Base-by-base conservation (phyloP, 345 rosid genomes). In the Abelmoschus esculentus region DNA sequence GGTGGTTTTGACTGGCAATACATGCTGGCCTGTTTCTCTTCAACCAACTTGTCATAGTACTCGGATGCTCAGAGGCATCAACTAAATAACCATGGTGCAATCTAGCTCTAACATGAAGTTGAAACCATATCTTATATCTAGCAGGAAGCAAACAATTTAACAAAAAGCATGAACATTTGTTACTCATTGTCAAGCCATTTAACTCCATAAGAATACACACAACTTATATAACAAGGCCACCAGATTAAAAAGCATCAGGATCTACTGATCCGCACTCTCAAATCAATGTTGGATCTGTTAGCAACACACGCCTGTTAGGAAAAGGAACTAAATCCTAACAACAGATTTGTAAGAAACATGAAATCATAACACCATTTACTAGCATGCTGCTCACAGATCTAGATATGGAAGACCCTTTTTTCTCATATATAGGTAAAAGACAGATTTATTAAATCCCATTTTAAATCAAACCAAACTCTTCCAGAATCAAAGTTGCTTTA, bases 131-230 rank as follows among this genome's bases (percentile, higher is more conserved):
- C 6, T 44, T 13, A 65, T 46, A 38, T 18, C 67, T 40, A 44
- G 36, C 55, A 65, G 13, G 69, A 65, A 26, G n/a, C 69, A 65
- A 13, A 46, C 6, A 46, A 13, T 26, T 26, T 28, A 5, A 4
- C 13, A 31, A 5, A 65, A 46, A 13, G 13, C 36, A 26, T 64
- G 31, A 40, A 0, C 52, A 11, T 49, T 63, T 18, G 1, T 38
- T 62, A 40, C 67, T 62, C 67, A 26, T 3, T 44, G 69, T 44
- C 69, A 49, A 65, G 69, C 36, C 69, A 44, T n/a, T 12, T 0
- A 5, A 40, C 32, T 63, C 10, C 67, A 42, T 8, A 53, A 18
- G 31, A 10, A 19, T 9, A 55, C 60, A 12, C 2, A 13, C 18
- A 46, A 18, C 19, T 26, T 14, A 29, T 9, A 26, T 11, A 29